A percentile compares a stretch with the other conserved stretches of the same genome.
Evolutionary conservation across 805 yeast species (phyloP).

Genomic region (Starmera dryadoides): DNA sequence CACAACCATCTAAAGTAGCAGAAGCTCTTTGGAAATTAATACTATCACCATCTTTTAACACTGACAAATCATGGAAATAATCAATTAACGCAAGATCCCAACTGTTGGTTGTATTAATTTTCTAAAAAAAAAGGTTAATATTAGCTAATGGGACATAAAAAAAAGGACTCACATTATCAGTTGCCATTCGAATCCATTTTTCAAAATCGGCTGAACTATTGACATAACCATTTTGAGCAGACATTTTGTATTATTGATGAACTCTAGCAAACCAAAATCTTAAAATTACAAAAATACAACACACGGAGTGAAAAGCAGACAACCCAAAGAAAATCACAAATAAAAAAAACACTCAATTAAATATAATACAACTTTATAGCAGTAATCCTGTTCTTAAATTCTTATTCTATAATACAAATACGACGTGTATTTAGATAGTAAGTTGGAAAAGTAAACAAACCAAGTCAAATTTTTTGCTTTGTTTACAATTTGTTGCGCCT

Average conservation of each 20-base stretch:
- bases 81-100: conserved; percentile 91
- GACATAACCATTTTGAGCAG: neutral
- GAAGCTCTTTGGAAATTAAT: conserved; percentile 89
- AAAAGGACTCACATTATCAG: conserved; percentile 13
- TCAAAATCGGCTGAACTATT: conserved; percentile 13
- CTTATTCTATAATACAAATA: no score
- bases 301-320: neutral
- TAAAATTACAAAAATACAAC: neutral
- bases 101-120: conserved; percentile 76
- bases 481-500: no score
- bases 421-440: no score
- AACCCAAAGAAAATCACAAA: neutral
- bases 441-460: no score
- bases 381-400: no score
- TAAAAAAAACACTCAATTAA: neutral
- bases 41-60: conserved; percentile 67
- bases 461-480: no score
- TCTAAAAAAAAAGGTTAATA: conserved; percentile 17
- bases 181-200: conserved; percentile 23
- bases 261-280: no score
- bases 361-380: no score
- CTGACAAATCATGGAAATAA: conserved; percentile 77
- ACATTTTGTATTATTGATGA: neutral
- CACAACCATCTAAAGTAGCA: conserved; percentile 90
- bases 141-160: neutral